Base-by-base conservation (phyloP, 495 filamentous ascomycete genomes). In the Penicillium alfredii region DNA sequence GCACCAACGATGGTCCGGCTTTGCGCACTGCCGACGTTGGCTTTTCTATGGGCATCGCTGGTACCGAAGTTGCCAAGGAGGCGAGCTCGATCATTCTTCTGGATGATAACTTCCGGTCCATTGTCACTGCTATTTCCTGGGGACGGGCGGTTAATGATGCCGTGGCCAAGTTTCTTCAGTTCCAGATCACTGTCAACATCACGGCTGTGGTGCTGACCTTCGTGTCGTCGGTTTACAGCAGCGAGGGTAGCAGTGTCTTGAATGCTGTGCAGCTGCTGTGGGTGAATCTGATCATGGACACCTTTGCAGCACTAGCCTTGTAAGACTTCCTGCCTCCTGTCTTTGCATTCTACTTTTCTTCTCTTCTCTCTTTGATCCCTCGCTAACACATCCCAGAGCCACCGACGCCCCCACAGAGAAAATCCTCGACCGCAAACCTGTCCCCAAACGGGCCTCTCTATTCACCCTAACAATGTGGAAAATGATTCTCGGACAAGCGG, bases 241-340 rank as follows among this genome's bases (percentile, higher is more conserved):
- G 51, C 4, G 60, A 76, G 4, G 77, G 80, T 49, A 57, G 71
- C 18, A 84, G 85, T 30, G 87, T 93, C 30, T 66, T 94, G 20
- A 90, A 74, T 4, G 86, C 87, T 6, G 87, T 94, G 11, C 87
- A 94, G 63, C 71, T 94, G 15, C 72, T 94, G 10, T 94, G 87
- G 87, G 84, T 94, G 44, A 94, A 94, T 46, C 68, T 94, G 42
- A 93, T 94, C 57, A 94, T 94, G 88, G 87, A 94, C 46, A 92
- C 87, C 0, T 86, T 94, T 43, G 87, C 87, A 16, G 87, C 87
- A 10, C 68, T 94, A 9, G 87, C 87, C 17, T 69, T 94, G 50
- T 61, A 42, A 49, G n/a, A n/a, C n/a, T n/a, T n/a, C n/a, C n/a
- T n/a, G n/a, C n/a, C n/a, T n/a, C n/a, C n/a, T n/a, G n/a, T n/a